Evolutionary conservation across 139 green algal genomes (phyloP), one percentile per base, ranked within the genome.

Genomic region (Picochlorum costavermella): DNA sequence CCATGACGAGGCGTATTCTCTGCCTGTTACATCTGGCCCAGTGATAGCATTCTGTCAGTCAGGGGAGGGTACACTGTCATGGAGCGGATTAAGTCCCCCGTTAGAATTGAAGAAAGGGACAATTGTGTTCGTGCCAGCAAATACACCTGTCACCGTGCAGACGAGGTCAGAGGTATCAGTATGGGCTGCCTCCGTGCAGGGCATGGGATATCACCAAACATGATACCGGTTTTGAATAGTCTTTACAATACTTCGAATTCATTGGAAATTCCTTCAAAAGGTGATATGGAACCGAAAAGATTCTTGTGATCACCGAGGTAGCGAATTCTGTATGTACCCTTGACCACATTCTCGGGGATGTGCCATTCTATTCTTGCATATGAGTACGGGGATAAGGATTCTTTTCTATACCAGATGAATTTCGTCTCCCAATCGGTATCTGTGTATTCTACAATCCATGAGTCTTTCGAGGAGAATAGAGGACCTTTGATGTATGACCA

Each of bases 261-360:
- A 43, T 16, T 45, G 44, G 17, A 44, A 60, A 31, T 40, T 48
- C 81, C 82, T 40, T 64, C 48, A 65, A 84, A 88, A 23, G 74
- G 29, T 13, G 59, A 25, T 2, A 65, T 61, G 25, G 43, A 36
- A 12, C 81, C 77, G 5, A 72, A 59, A n/a, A 90, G 57, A 48
- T 66, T 69, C 67, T 88, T 92, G 33, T 77, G 66, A 49, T 93
- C 79, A 1, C 86, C 87, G 50, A 72, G 83, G 60, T 94, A 77
- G 16, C 74, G 64, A 11, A 94, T 56, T 14, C 83, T 69, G 67
- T 94, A 94, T 3, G 30, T 67, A n/a, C 85, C 86, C 11, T 64
- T 16, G 13, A 36, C 23, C 1, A 63, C 62, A 40, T 48, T 68
- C 14, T 50, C 25, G 1, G 84, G 81, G 9, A 94, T 75, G 20